Evolutionary conservation across 345 rosid genomes (phyloP).

Genomic region (Lepidium sativum): DNA sequence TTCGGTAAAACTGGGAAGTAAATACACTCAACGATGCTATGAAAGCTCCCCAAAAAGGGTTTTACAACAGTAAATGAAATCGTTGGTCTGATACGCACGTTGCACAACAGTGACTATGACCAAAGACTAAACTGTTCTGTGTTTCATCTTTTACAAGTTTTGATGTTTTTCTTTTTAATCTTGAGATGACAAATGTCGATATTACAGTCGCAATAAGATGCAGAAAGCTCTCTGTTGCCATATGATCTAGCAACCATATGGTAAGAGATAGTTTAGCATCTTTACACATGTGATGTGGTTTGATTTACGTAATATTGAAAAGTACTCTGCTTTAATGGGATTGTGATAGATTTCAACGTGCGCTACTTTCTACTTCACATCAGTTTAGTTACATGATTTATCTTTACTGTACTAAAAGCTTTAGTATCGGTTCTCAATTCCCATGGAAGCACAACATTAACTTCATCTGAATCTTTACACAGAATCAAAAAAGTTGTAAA

Average conservation of each 20-base stretch:
- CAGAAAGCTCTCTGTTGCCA: not conserved
- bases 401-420: not conserved
- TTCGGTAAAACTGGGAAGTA: conserved; percentile 35
- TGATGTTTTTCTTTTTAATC: not conserved
- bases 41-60: not conserved
- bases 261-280: not conserved
- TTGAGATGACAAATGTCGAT: not conserved
- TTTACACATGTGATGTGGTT: not conserved
- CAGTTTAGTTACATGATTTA: not conserved
- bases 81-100: conserved; percentile 4
- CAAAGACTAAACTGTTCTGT: not conserved
- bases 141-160: not conserved
- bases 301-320: not conserved
- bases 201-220: not conserved
- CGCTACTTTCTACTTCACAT: not conserved
- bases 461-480: not conserved
- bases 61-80: conserved; percentile 8
- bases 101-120: not conserved
- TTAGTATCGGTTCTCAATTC: not conserved
- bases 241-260: no score
- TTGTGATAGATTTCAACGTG: conserved; percentile 8
- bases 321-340: conserved; percentile 10
- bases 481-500: conserved; percentile 3
- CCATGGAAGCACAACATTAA: not conserved
- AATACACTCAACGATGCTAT: not conserved